Evolutionary conservation across 169 alveolate species (phyloP), one percentile per base, ranked within the genome.

Genomic region (Plasmodium coatneyi): DNA sequence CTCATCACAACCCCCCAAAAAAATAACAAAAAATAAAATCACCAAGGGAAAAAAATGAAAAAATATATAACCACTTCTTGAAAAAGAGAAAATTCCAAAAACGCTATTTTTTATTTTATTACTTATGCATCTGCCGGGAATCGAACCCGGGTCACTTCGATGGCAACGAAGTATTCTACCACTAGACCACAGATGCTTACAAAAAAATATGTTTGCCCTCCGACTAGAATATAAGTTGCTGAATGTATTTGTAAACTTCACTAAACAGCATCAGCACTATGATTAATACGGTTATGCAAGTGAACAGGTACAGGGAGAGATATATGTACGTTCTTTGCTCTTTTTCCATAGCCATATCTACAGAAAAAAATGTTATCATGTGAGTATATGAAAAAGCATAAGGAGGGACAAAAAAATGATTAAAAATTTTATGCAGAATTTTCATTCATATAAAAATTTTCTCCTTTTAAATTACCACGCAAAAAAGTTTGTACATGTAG

Each of bases 61-160:
- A 66, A 22, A 66, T 66, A 22, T 28, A 2, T 10, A 66, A 25
- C 0, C 10, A 60, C 19, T 25, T 14, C 12, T 49, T 49, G 1
- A 49, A 16, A 22, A 46, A 56, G 6, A 89, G 30, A 32, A 90
- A 81, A 4, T 54, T 1, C 25, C 3, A 43, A 39, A 46, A 72
- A 83, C 84, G 9, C n/a, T 1, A 43, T 43, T 39, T 39, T 0
- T 39, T 0, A 39, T 39, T 39, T 39, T 39, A 39, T 39, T 39
- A 39, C 9, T 0, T 49, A 49, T 97, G 98, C 98, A 96, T 96
- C 98, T 97, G 98, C 99, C 99, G 99, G 99, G 99, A 98, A 98
- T 98, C 99, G 99, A 98, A 98, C 99, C 99, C 99, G 99, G 99
- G 99, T 98, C 99, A 97, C 99, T 97, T 97, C 99, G 99, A 98